Conservation (phyloP, 2,329 filamentous ascomycete species). For the Decorospora gaudefroyi region DNA sequence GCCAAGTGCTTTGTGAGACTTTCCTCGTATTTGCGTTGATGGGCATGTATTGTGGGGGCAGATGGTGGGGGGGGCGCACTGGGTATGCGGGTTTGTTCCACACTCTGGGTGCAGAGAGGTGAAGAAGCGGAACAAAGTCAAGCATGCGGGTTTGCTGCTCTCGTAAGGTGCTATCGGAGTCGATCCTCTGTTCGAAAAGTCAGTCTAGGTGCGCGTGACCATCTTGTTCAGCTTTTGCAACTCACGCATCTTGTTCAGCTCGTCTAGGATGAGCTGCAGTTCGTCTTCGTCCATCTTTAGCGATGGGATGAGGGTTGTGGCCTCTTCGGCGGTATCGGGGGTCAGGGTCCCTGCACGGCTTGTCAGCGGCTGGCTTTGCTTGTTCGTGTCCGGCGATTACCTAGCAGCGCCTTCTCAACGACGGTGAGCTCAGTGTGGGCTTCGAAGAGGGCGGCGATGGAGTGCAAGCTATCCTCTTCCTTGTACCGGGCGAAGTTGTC, state of each 20-base stretch:
- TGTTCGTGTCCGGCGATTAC: constrained; percentile 48
- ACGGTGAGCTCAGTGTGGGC: constrained; percentile 79
- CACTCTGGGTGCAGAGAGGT: no score
- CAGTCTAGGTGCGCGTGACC: constrained; percentile 13
- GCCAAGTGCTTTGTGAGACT: no score
- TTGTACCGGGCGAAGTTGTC: constrained; percentile 96
- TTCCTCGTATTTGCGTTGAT: no score
- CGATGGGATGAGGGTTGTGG: constrained; percentile 91
- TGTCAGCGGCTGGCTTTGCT: constrained; percentile 15
- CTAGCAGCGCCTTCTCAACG: constrained; percentile 92
- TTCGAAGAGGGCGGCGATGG: constrained; percentile 85
- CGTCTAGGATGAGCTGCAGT: constrained; percentile 82
- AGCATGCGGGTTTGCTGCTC: no score
- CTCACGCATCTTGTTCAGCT: constrained; percentile 78
- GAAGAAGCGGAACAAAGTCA: no score
- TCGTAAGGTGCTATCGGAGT: constrained; percentile 23
- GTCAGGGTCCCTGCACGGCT: constrained; percentile 74
- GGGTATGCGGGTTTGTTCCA: no score
- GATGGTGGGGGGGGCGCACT: no score
- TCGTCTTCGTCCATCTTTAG: constrained; percentile 91
- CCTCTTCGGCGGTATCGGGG: constrained; percentile 91
- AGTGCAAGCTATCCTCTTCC: constrained; percentile 89
- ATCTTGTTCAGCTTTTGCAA: constrained; percentile 8
- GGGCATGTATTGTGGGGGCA: no score
- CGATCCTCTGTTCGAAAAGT: constrained; percentile 35